Percentiles rank a stretch among this genome's conserved stretches.
These are phyloP conservation scores for Heliamphora pulchella DNA, from an alignment of 179 eudicot species.

Conservation along the genomic window DNA sequence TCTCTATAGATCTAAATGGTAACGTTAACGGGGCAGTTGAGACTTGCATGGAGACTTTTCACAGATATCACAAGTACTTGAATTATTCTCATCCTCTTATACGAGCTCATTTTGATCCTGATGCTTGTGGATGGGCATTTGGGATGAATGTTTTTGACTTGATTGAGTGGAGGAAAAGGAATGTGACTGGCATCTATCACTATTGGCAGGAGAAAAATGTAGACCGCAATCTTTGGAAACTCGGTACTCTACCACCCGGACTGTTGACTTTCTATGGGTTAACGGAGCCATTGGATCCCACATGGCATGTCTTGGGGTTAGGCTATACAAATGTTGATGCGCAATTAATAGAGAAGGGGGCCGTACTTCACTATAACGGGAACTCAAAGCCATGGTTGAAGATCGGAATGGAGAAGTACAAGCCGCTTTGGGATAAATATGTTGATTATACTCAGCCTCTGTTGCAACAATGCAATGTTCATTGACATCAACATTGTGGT, in stretches of 20 bases:
- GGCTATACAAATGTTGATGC: slow-evolving; percentile 76
- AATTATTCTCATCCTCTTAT: slow-evolving; percentile 86
- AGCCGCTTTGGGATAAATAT: slow-evolving; percentile 72
- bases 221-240: slow-evolving; percentile 72
- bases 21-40: slow-evolving; percentile 89
- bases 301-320: slow-evolving; percentile 73
- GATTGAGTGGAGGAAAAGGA: slow-evolving; percentile 76
- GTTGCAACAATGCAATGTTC: slow-evolving; percentile 75
- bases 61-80: slow-evolving; percentile 79
- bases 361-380: slow-evolving; percentile 76
- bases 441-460: slow-evolving; percentile 57
- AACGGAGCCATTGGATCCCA: slow-evolving; percentile 61
- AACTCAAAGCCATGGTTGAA: slow-evolving; percentile 89
- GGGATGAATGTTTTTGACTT: slow-evolving; percentile 86
- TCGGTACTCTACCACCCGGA: slow-evolving; percentile 87
- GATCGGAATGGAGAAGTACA: slow-evolving; percentile 80
- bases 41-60: slow-evolving; percentile 92
- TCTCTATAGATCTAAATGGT: slow-evolving; percentile 62
- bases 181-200: slow-evolving; percentile 81
- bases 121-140: slow-evolving; percentile 93
- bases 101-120: slow-evolving; percentile 74
- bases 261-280: slow-evolving; percentile 73
- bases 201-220: slow-evolving; percentile 89
- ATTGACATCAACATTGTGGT: slow-evolving; percentile 26
- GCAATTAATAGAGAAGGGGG: slow-evolving; percentile 57